Evolutionary conservation across 2,329 filamentous ascomycete species (phyloP), one percentile per base, ranked within the genome.

Genomic region (Trichoderma hamatum): DNA sequence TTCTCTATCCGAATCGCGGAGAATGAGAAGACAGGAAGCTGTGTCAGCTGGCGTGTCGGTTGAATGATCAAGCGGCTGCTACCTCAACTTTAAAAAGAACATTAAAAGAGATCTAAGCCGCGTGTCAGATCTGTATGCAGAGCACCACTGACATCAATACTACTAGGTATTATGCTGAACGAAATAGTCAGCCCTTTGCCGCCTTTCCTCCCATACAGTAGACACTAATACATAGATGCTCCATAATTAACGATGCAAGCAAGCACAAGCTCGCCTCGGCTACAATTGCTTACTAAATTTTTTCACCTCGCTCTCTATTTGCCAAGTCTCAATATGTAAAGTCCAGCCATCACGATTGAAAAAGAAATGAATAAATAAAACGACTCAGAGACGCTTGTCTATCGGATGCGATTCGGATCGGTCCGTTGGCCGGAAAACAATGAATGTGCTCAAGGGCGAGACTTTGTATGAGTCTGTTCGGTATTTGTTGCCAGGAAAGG

Each of bases 11-110:
- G 56, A 26, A 43, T 24, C 19, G 39, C 56, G 56, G 56, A 60
- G 56, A 60, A 28, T 13, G 5, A 55, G 55, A 32, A 36, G 59
- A 34, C n/a, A 26, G 11, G 30, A n/a, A 21, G 46, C 46, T 49
- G n/a, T 30, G 24, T 26, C 28, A 28, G 16, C 28, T 9, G 16
- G 26, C 14, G 10, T 32, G 54, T 58, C 52, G 54, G 54, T n/a
- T 59, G 64, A 67, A 51, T 13, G 21, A 67, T 67, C 54, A 66
- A 59, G 54, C 54, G 63, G n/a, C 32, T 30, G n/a, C 26, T n/a
- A 6, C 13, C 13, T 5, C 28, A 55, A 55, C 9, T 13, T n/a
- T 26, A 39, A 54, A 39, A 64, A 32, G 26, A 43, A 43, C 21
- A 64, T 64, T 39, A 55, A 55, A 43, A 34, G 49, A 64, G 24